Evolutionary conservation across 1,139 yeast species (phyloP), one percentile per base, ranked within the genome.

Genomic region (Kurtzmaniella quercitrusa): DNA sequence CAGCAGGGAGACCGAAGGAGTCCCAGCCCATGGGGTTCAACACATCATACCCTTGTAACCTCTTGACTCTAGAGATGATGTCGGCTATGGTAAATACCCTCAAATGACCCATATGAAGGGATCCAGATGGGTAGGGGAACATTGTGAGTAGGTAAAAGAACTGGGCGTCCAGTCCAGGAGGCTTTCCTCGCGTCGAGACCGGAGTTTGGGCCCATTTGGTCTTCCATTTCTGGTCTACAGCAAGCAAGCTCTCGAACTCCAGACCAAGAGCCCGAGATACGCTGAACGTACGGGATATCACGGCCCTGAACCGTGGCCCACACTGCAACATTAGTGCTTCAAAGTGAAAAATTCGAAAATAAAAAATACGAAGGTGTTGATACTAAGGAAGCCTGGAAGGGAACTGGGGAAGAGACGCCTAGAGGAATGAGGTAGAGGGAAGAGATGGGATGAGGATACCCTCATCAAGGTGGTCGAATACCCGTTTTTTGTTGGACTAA

Each of bases 21-120:
- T 93, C 98, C 97, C 98, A 93, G 0, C 98, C 98, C 95, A 93
- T 91, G 0, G 98, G 97, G 59, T 93, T 96, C 5, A 91, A 73
- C 15, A 91, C 96, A 38, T 82, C 68, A 50, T 74, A 78, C 0
- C 96, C 97, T 45, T 76, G 78, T 65, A 87, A 75, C 50, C 94
- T 70, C 53, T 88, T 79, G 62, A 79, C 93, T 51, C 98, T 68
- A 1, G 95, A 79, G 34, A 93, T 60, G 1, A 82, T 85, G 60
- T 93, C 98, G 55, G 93, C 82, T 37, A 93, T 89, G 1, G 96
- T 86, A 62, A 88, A 93, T 0, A 93, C 98, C 44, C 98, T 70
- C 33, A 90, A 71, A 63, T 93, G 98, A 0, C 98, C 98, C 77
- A 93, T 81, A 59, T 93, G 98, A 12, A 93, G 72, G 48, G 76